phyloP scores from a whole-genome alignment of 2,329 filamentous ascomycete genomes.

The Epichloe gansuensis region DNA sequence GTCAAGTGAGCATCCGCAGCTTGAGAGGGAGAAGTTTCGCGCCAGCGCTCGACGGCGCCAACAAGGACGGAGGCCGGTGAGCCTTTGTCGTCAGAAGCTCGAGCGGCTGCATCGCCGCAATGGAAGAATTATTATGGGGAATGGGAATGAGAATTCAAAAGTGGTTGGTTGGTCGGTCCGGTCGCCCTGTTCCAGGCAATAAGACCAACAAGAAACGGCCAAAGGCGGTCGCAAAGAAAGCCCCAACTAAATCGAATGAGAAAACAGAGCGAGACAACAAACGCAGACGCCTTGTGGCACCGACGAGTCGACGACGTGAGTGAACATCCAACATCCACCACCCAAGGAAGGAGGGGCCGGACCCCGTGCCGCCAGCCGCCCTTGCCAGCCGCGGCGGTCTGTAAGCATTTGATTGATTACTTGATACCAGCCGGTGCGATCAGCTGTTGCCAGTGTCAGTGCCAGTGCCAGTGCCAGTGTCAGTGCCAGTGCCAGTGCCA shows the following conservation, averaged over 20 bases:
- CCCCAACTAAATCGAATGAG: conserved; percentile 1
- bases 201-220: neutral
- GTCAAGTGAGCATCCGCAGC: neutral
- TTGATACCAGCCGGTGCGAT: no score
- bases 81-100: neutral
- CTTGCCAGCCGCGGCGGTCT: no score
- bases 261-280: conserved; percentile 9
- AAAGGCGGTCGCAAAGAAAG: neutral
- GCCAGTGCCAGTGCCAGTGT: no score
- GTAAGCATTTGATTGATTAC: no score
- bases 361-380: no score
- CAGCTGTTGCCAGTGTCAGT: no score
- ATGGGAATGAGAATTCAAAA: neutral
- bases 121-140: neutral
- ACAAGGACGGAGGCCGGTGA: neutral
- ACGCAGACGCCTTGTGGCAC: conserved; percentile 2
- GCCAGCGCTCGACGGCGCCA: neutral
- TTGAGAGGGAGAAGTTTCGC: neutral
- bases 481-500: no score
- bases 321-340: neutral
- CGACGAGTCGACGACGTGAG: neutral
- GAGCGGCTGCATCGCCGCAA: neutral
- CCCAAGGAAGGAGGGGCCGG: neutral
- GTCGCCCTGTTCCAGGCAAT: neutral
- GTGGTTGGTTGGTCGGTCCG: neutral